These are phyloP conservation scores for Niveomyces coronatus DNA, from an alignment of 2,329 filamentous ascomycete genomes.

Conservation along the genomic window DNA sequence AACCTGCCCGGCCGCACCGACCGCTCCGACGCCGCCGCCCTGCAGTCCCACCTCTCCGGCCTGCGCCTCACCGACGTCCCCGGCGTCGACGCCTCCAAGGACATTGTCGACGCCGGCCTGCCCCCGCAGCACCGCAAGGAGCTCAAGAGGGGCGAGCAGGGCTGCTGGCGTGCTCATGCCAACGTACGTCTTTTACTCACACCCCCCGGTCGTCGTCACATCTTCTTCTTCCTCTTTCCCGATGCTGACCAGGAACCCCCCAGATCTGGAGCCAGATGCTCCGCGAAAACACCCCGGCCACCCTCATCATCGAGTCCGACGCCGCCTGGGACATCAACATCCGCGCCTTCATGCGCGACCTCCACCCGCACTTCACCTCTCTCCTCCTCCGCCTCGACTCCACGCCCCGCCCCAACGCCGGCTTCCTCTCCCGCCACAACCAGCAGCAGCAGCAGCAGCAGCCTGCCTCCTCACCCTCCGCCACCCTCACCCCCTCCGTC, in stretches of 20 bases:
- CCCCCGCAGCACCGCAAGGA: slow-evolving; percentile 14
- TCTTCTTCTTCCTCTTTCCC: neutral
- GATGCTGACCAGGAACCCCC: neutral
- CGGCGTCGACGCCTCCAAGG: slow-evolving; percentile 14
- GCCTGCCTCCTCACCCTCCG: neutral
- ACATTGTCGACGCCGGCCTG: slow-evolving; percentile 16
- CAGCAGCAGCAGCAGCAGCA: neutral
- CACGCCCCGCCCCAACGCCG: neutral
- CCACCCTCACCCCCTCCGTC: neutral
- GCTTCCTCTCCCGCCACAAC: slow-evolving; percentile 1
- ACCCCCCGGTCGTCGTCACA: no score
- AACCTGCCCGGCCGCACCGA: slow-evolving; percentile 18
- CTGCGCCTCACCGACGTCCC: slow-evolving; percentile 14
- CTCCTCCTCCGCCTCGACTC: slow-evolving; percentile 5
- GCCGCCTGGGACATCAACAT: slow-evolving; percentile 20
- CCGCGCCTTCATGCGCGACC: slow-evolving; percentile 15
- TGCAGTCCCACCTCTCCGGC: slow-evolving; percentile 20
- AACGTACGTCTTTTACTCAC: slow-evolving; percentile 14
- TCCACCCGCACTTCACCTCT: slow-evolving; percentile 16
- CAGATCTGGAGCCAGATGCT: slow-evolving; percentile 20
- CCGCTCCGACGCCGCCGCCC: slow-evolving; percentile 16
- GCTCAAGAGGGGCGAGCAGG: slow-evolving; percentile 15
- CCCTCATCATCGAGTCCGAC: slow-evolving; percentile 20
- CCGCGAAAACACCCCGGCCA: slow-evolving; percentile 11
- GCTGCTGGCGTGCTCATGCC: slow-evolving; percentile 19